Base-by-base conservation (phyloP, 805 yeast genomes). In the Saturnispora silvae region DNA sequence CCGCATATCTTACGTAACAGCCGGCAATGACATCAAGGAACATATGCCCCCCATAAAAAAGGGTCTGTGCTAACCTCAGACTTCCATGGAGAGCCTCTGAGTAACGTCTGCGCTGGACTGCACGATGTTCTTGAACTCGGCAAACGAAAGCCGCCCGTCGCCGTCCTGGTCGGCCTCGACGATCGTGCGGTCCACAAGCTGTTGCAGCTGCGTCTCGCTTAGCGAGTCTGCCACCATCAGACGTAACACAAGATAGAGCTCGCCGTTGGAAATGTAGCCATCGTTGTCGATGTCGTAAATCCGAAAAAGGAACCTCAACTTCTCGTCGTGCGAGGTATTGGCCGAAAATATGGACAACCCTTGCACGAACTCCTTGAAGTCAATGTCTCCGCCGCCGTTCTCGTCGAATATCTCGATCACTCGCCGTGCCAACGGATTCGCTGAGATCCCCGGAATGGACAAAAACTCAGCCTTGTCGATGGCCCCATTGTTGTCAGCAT, bases 201-300 rank as follows among this genome's bases (percentile, higher is more conserved):
- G 97, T 57, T 92, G 99, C 39, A 92, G 67, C 51, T 92, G 95
- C 20, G 74, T 75, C 41, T 83, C 94, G 44, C 76, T 80, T 40
- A 94, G 61, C 52, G 92, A 86, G 48, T 76, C 79, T 1, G 97
- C 98, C 20, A 94, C 98, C 98, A 92, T 92, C 74, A 84, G 82
- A 59, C 92, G 83, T 62, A 92, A 65, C 28, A 92, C 97, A 28
- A 89, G 68, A 51, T 80, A 92, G 40, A 92, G 59, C 60, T 92
- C 99, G 18, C 98, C 99, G 54, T 89, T 89, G 3, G 96, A 87
- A 26, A 92, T 84, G 54, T 53, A 86, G 0, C 98, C 98, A 55
- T 92, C 99, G 39, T 85, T 70, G 59, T 92, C 99, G 45, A 92
- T 85, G 54, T 92, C 99, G 54, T 92, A 92, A 15, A 92, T 85